phyloP scores from a whole-genome alignment of 73 alveolate genomes.

The Effrenium voratum region DNA sequence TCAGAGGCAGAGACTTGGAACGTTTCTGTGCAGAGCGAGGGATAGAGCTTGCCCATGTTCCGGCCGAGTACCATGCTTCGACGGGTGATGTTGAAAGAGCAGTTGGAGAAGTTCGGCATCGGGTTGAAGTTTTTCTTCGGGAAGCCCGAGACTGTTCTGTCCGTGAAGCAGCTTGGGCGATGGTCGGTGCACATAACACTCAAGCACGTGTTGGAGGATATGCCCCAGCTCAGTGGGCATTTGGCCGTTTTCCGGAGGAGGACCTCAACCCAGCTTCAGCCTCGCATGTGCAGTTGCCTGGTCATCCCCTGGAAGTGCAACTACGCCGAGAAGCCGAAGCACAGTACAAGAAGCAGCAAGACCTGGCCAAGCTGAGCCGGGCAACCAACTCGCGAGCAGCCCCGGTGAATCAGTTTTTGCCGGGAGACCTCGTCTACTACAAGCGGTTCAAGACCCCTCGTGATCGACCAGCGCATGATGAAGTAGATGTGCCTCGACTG shows the following conservation, averaged over 20 bases:
- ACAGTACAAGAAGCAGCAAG: not conserved
- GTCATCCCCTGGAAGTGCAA: not conserved
- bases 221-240: not conserved
- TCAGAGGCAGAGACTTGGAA: not conserved
- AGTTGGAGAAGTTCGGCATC: not conserved
- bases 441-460: not conserved
- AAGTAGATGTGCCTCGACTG: not conserved
- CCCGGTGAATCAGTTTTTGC: not conserved
- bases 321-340: not conserved
- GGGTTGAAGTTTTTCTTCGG: not conserved
- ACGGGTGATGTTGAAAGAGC: slow-evolving; percentile 18
- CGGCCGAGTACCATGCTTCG: slow-evolving; percentile 23
- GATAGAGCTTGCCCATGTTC: not conserved
- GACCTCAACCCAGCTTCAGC: not conserved
- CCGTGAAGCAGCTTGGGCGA: not conserved
- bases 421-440: slow-evolving; percentile 5
- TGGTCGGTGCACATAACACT: not conserved
- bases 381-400: not conserved
- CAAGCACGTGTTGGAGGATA: not conserved
- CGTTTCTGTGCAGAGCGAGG: not conserved
- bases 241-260: not conserved
- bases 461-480: not conserved
- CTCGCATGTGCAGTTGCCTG: not conserved
- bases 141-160: not conserved
- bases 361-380: not conserved